Evolutionary conservation across 192 early-diverging fungal species (phyloP), one percentile per base, ranked within the genome.

Genomic region (Umbelopsis ramanniana): DNA sequence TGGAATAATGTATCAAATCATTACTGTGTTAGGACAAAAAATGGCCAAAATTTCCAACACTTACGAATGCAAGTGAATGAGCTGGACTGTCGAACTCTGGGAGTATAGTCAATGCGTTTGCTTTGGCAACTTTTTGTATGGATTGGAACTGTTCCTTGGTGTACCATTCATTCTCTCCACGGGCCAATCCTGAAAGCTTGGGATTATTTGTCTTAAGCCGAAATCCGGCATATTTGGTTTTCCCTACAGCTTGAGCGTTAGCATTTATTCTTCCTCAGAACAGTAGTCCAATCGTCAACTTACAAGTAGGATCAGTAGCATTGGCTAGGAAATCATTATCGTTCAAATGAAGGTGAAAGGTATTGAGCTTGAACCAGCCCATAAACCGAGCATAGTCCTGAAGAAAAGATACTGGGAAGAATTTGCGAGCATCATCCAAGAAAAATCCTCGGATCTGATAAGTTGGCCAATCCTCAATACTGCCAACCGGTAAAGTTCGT

Each of bases 351-450:
- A 76, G 63, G 40, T 83, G 82, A 52, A 79, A 73, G 21, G 82
- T 83, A 75, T 83, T 83, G 54, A 76, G 77, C 79, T 83, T 83
- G 74, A 76, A 83, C 77, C 80, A 83, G 47, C 79, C 80, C 57
- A 80, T 78, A 21, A 83, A 67, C 29, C 73, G 72, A 4, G 68
- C 74, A 24, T 83, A 83, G 68, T 83, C 82, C 55, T 74, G 74
- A 46, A 83, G 72, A 46, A 81, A 79, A 19, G 76, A 78, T 38
- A 81, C 48, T 26, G 82, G 82, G 40, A 83, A 74, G 2, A 77
- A 80, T 73, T 83, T 83, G 57, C 82, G 76, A 12, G 79, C 82
- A 67, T 81, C 81, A 47, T 83, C 82, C 26, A 81, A 75, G 70
- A 83, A 74, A 33, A 80, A 75, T 70, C 78, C 78, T 70, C 82